Conservation (phyloP, 2,329 filamentous ascomycete genomes). For the Amauroascus niger region DNA sequence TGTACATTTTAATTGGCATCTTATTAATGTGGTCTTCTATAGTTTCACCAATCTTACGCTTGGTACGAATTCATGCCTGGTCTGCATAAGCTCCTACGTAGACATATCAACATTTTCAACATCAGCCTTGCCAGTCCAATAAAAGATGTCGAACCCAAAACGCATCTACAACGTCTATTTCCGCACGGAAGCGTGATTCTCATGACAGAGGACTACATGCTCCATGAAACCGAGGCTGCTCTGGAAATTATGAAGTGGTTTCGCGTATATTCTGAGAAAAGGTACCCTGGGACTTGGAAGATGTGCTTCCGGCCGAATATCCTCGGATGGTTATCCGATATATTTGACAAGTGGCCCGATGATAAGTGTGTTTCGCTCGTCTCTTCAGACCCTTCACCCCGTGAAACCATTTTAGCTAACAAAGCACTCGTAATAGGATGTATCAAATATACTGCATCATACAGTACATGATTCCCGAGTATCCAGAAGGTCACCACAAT, state of each 20-base stretch:
- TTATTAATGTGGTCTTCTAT: background rate
- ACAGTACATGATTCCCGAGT: conserved; percentile 20
- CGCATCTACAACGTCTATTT: conserved; percentile 31
- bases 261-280: conserved; percentile 17
- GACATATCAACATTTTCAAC: conserved; percentile 29
- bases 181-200: conserved; percentile 31
- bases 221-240: conserved; percentile 24
- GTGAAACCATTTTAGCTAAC: background rate
- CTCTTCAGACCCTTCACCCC: background rate
- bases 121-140: conserved; percentile 25
- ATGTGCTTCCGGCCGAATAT: conserved; percentile 33
- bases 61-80: conserved; percentile 25
- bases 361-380: conserved; percentile 20
- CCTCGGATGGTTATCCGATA: conserved; percentile 28
- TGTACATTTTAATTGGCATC: background rate
- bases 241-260: conserved; percentile 34
- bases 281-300: conserved; percentile 28
- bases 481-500: conserved; percentile 12
- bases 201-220: conserved; percentile 35
- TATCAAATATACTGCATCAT: conserved; percentile 26
- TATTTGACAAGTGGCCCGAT: conserved; percentile 19
- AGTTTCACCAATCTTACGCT: conserved; percentile 33
- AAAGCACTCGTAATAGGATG: conserved; percentile 14
- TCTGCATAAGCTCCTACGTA: conserved; percentile 21
- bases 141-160: conserved; percentile 18